Percentiles rank a stretch among this genome's conserved stretches.
phyloP scores from a whole-genome alignment of 192 early-diverging fungal genomes.

The Rhizophagus prolifer region DNA sequence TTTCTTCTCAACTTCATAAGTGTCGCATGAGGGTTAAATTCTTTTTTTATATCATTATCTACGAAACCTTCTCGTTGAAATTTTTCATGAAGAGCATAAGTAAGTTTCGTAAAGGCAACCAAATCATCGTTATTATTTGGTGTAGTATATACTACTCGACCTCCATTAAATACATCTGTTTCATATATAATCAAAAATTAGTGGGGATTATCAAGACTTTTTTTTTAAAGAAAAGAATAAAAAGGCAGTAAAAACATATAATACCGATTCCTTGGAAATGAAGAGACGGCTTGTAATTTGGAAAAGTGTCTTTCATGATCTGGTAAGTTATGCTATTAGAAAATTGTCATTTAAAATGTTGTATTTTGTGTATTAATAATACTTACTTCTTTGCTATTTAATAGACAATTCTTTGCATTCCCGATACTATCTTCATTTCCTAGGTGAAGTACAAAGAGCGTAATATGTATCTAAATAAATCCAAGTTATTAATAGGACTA shows the following conservation, averaged over 20 bases:
- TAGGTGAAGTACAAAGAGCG: not conserved
- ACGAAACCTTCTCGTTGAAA: not conserved
- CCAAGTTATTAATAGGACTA: not conserved
- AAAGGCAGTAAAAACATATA: not conserved
- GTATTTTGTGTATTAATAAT: not conserved
- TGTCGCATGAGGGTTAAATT: not conserved
- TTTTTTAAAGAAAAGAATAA: not conserved
- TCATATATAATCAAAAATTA: not conserved
- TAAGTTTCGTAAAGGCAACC: not conserved
- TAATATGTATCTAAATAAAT: not conserved
- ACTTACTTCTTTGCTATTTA: not conserved
- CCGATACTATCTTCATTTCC: not conserved
- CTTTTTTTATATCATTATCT: slow-evolving; percentile 1
- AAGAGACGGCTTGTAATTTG: not conserved
- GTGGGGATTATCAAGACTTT: no score
- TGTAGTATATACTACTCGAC: not conserved
- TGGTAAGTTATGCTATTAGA: not conserved
- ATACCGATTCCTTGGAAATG: slow-evolving; percentile 11
- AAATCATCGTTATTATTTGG: not conserved
- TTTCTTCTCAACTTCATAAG: not conserved
- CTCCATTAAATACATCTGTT: not conserved
- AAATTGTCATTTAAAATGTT: not conserved
- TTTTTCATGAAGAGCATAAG: not conserved
- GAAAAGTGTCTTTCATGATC: not conserved
- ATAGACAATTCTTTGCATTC: not conserved